Evolutionary conservation across 768 basidiomycete species (phyloP).

Genomic region (Gymnopilus dilepis): DNA sequence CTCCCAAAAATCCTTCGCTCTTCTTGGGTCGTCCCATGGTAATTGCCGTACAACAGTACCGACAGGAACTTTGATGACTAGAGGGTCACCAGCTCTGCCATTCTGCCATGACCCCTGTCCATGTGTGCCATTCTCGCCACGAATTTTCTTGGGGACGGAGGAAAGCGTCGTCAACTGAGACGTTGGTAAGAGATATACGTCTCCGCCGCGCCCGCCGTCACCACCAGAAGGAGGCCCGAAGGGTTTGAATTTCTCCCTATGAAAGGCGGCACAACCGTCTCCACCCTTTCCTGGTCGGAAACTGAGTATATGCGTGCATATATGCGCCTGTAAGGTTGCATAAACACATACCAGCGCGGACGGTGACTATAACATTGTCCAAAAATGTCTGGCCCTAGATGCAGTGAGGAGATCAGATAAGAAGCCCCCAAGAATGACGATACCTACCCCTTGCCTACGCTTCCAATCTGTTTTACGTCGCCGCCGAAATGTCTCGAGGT

Average conservation of each 20-base stretch:
- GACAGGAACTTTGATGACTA: conserved; percentile 81
- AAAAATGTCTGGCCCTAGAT: conserved; percentile 77
- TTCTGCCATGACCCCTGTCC: conserved; percentile 91
- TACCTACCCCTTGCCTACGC: conserved; percentile 67
- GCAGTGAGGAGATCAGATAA: conserved; percentile 11
- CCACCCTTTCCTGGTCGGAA: conserved; percentile 75
- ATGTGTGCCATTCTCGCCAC: conserved; percentile 67
- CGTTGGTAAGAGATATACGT: conserved; percentile 84
- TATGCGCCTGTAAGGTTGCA: neutral
- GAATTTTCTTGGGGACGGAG: conserved; percentile 68
- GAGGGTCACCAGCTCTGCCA: conserved; percentile 74
- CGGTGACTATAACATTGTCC: conserved; percentile 80
- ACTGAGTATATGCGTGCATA: conserved; percentile 6
- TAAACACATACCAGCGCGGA: conserved; percentile 66
- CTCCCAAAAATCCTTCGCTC: conserved; percentile 74
- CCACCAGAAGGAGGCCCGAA: conserved; percentile 93
- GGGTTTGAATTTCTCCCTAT: conserved; percentile 85
- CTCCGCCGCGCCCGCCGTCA: conserved; percentile 88
- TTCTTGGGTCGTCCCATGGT: conserved; percentile 64
- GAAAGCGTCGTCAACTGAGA: conserved; percentile 79
- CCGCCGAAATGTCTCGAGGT: conserved; percentile 44
- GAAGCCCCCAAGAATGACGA: neutral
- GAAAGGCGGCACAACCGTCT: conserved; percentile 90
- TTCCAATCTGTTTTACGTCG: conserved; percentile 77
- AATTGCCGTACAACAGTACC: conserved; percentile 90